phyloP scores from a whole-genome alignment of 1,284 basidiomycete species.

The Coniferiporia weirii region DNA sequence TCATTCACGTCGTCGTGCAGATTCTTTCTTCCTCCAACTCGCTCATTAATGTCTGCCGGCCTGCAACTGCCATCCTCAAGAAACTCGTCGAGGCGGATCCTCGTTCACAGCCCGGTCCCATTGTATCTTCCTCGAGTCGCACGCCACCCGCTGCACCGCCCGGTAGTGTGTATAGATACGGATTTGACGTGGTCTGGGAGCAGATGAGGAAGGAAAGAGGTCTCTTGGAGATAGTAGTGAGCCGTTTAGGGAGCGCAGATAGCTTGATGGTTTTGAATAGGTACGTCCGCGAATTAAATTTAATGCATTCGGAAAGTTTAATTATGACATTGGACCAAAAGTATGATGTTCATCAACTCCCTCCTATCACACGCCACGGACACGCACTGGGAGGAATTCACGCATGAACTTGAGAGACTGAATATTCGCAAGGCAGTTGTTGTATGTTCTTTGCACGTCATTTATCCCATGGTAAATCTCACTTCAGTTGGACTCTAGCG shows the following conservation, averaged over 20 bases:
- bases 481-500: slow-evolving; percentile 43
- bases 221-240: slow-evolving; percentile 73
- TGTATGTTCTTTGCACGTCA: slow-evolving; percentile 40
- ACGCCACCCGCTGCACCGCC: slow-evolving; percentile 44
- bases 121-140: slow-evolving; percentile 57
- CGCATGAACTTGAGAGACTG: slow-evolving; percentile 69
- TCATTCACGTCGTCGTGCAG: slow-evolving; percentile 76
- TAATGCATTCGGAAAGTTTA: slow-evolving; percentile 7
- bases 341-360: slow-evolving; percentile 89
- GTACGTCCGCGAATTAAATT: slow-evolving; percentile 35
- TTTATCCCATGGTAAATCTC: neutral
- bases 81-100: slow-evolving; percentile 82
- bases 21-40: slow-evolving; percentile 74
- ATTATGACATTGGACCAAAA: slow-evolving; percentile 27
- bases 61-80: slow-evolving; percentile 90
- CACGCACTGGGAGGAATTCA: slow-evolving; percentile 73
- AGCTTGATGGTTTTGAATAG: slow-evolving; percentile 82
- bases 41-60: slow-evolving; percentile 93
- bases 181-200: slow-evolving; percentile 77
- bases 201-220: slow-evolving; percentile 68
- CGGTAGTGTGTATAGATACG: slow-evolving; percentile 73
- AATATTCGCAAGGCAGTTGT: slow-evolving; percentile 82
- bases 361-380: slow-evolving; percentile 76
- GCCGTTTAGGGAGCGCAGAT: slow-evolving; percentile 74
- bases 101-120: slow-evolving; percentile 50